Percentiles rank a stretch among this genome's conserved stretches.
phyloP scores from a whole-genome alignment of 164 flowering plant species.

The Tinospora cordifolia region DNA sequence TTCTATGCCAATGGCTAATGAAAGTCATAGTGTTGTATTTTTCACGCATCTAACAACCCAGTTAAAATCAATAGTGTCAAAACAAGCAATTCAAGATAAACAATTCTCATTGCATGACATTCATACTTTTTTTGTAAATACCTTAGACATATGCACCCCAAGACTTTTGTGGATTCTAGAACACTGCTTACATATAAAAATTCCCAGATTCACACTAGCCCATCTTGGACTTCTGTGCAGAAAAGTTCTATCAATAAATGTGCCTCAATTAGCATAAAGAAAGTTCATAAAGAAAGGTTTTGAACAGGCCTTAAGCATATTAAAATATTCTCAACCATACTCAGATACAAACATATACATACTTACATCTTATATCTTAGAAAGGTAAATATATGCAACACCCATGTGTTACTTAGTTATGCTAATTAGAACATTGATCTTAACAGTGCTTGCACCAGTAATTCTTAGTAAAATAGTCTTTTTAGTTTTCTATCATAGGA shows the following conservation, averaged over 20 bases:
- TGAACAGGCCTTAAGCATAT: background rate
- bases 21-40: too few relatives aligned
- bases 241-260: slow-evolving; percentile 9
- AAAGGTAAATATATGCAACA: background rate
- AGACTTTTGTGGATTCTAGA: slow-evolving; percentile 81
- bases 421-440: background rate
- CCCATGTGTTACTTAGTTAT: background rate
- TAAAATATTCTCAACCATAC: background rate
- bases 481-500: background rate
- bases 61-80: background rate
- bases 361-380: background rate
- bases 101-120: background rate
- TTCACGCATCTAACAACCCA: too few relatives aligned
- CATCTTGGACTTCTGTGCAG: slow-evolving; percentile 71
- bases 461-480: background rate
- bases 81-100: background rate
- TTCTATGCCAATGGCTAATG: too few relatives aligned
- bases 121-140: slow-evolving; percentile 10
- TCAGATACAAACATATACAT: background rate
- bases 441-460: background rate
- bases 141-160: slow-evolving; percentile 85
- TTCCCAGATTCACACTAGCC: slow-evolving; percentile 86
- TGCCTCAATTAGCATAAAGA: background rate
- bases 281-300: background rate
- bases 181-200: slow-evolving; percentile 80